These are phyloP conservation scores for Encephalitozoon hellem DNA, from an alignment of 371 early-diverging fungal genomes.

Conservation along the genomic window DNA sequence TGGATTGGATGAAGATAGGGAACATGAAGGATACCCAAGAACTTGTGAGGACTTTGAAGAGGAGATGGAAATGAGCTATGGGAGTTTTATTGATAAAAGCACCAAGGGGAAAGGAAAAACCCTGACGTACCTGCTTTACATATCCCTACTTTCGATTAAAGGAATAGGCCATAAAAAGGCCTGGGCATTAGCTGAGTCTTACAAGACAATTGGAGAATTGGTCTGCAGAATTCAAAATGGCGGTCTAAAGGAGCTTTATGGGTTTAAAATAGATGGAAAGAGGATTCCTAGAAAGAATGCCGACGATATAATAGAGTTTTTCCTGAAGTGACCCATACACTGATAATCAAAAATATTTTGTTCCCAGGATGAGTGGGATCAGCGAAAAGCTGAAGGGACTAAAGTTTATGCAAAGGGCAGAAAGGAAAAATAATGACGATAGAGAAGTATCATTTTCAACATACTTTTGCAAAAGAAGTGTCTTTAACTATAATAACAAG, in stretches of 20 bases:
- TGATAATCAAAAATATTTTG: conserved; percentile 2
- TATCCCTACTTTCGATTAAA: conserved; percentile 21
- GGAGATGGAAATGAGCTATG: conserved; percentile 31
- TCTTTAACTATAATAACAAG: conserved; percentile 1
- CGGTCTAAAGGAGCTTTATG: background rate
- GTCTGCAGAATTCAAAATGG: background rate
- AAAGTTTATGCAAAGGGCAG: conserved; percentile 28
- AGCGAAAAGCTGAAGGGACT: conserved; percentile 32
- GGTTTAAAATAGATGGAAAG: background rate
- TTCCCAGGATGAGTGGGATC: conserved; percentile 12
- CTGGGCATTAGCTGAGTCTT: conserved; percentile 9
- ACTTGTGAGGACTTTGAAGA: background rate
- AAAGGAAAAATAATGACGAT: conserved; percentile 1
- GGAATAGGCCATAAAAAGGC: conserved; percentile 38
- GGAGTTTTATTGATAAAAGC: conserved; percentile 36
- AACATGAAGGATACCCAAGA: background rate
- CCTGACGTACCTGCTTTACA: conserved; percentile 9
- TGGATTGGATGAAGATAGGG: background rate
- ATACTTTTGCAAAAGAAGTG: conserved; percentile 9
- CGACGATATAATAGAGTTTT: background rate
- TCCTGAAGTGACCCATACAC: background rate
- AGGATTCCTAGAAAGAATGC: background rate
- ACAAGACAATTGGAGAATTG: conserved; percentile 23
- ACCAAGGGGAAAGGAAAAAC: conserved; percentile 10
- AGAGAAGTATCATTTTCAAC: conserved; percentile 18